phyloP scores from a whole-genome alignment of 176 grass and related monocot species.

The Calamus simplicifolius region DNA sequence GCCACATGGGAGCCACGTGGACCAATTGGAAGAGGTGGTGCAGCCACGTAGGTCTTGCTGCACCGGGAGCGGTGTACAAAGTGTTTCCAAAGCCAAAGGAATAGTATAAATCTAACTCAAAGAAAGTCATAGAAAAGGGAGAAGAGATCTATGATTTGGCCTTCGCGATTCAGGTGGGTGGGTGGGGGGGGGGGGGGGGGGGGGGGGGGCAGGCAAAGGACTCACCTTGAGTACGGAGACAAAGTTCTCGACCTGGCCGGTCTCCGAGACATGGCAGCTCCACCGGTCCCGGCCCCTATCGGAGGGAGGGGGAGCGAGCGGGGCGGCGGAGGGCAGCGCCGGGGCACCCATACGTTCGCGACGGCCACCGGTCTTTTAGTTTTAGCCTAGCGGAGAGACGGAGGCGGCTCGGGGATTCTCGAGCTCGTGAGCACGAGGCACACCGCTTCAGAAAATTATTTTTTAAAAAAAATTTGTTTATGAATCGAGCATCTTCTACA shows the following conservation, averaged over 20 bases:
- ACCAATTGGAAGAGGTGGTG: too few relatives aligned
- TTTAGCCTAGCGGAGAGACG: not conserved
- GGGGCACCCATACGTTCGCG: slow-evolving; percentile 11
- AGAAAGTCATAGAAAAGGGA: not conserved
- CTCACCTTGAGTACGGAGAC: slow-evolving; percentile 65
- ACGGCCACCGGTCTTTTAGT: not conserved
- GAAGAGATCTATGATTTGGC: too few relatives aligned
- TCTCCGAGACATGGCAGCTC: slow-evolving; percentile 79
- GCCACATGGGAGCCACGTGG: too few relatives aligned
- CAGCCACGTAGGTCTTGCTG: too few relatives aligned
- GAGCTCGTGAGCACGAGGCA: too few relatives aligned
- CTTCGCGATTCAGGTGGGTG: not conserved
- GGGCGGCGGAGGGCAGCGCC: not conserved
- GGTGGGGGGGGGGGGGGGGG: too few relatives aligned
- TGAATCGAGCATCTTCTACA: too few relatives aligned
- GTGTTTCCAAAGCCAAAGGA: too few relatives aligned
- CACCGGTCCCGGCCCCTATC: slow-evolving; percentile 83
- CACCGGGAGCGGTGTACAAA: too few relatives aligned
- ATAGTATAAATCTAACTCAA: not conserved
- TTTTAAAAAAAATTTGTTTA: too few relatives aligned
- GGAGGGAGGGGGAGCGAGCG: too few relatives aligned
- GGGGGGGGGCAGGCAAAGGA: not conserved
- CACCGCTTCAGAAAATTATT: too few relatives aligned
- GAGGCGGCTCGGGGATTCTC: not conserved
- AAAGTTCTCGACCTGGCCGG: slow-evolving; percentile 75